A percentile compares a stretch with the other conserved stretches of the same genome.
phyloP scores from a whole-genome alignment of 73 alveolate species.

The Durusdinium trenchii region DNA sequence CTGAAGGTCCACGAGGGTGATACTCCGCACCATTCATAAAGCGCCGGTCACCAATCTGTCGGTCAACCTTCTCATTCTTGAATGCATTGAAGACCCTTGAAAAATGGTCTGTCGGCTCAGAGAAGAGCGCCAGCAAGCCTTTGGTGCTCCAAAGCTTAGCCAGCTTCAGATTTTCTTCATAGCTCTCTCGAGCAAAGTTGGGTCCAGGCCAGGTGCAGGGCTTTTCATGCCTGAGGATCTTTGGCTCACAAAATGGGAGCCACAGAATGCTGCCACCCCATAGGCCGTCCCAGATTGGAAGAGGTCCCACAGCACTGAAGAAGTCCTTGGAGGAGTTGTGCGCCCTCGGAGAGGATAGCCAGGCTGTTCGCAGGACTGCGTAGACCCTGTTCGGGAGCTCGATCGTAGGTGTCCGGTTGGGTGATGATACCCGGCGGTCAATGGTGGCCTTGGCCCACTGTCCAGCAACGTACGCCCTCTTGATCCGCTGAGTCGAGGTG shows the following conservation, averaged over 20 bases:
- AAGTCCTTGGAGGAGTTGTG: no score
- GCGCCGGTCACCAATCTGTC: constrained; percentile 6
- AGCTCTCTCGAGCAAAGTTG: background rate
- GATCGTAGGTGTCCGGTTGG: no score
- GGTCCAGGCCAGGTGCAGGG: background rate
- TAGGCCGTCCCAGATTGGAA: no score
- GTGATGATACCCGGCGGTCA: no score
- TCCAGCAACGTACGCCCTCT: no score
- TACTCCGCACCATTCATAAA: background rate
- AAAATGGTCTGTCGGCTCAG: background rate
- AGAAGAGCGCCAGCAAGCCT: background rate
- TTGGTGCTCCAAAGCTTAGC: background rate
- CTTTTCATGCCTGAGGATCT: background rate
- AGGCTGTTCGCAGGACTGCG: no score
- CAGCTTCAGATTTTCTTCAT: background rate
- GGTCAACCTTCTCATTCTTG: background rate
- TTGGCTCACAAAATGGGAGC: constrained; percentile 3
- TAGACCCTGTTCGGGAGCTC: no score
- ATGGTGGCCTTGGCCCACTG: no score
- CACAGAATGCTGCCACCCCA: background rate
- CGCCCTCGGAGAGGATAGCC: no score
- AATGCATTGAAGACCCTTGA: background rate
- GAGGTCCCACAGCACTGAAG: no score
- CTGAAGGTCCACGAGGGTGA: background rate
- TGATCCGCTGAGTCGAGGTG: no score